phyloP scores from a whole-genome alignment of 257 asterid genomes.

The Fraxinus quadrangulata region DNA sequence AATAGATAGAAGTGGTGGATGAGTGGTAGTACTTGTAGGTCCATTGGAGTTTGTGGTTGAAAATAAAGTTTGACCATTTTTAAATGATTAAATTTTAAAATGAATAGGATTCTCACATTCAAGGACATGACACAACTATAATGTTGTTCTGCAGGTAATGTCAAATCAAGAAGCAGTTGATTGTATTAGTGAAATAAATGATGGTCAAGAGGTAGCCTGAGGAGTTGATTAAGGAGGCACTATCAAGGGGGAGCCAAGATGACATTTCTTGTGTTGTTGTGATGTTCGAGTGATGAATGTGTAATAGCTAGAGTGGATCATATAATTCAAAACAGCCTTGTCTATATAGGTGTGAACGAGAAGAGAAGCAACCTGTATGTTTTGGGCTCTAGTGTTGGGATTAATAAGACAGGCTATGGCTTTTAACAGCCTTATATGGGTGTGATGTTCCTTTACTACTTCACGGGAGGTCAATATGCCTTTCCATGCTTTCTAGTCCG shows the following conservation, averaged over 20 bases:
- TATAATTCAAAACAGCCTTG: no score
- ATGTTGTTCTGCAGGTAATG: slow-evolving; percentile 37
- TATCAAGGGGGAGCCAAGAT: slow-evolving; percentile 33
- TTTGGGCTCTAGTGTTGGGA: no score
- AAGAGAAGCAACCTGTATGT: slow-evolving; percentile 1
- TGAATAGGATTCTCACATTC: background rate
- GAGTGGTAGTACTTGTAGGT: background rate
- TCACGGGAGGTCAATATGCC: background rate
- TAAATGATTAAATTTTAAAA: no score
- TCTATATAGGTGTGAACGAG: background rate
- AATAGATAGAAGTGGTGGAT: background rate
- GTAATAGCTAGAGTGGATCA: no score
- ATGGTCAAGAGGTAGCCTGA: slow-evolving; percentile 40
- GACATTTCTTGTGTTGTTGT: no score
- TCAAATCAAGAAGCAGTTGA: slow-evolving; percentile 45
- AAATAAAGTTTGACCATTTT: no score
- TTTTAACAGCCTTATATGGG: background rate
- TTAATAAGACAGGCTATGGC: background rate
- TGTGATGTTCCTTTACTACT: background rate
- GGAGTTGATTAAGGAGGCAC: slow-evolving; percentile 42
- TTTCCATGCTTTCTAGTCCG: background rate
- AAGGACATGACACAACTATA: no score
- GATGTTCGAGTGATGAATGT: no score
- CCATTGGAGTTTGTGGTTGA: background rate
- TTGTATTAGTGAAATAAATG: slow-evolving; percentile 30